Evolutionary conservation across 2,329 filamentous ascomycete species (phyloP), one percentile per base, ranked within the genome.

Genomic region (Coleophoma crateriformis): DNA sequence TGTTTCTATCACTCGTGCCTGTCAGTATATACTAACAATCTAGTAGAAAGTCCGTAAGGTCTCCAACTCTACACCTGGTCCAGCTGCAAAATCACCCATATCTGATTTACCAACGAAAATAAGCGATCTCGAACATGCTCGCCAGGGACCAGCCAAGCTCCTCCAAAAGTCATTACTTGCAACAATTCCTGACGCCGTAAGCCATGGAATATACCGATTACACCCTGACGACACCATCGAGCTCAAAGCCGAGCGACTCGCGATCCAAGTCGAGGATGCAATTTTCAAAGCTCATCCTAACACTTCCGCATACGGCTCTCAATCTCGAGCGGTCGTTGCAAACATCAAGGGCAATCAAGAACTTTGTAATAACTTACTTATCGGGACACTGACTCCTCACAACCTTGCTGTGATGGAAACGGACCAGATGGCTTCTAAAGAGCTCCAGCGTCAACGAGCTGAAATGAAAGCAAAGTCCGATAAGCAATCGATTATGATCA

Each of bases 321-420:
- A 96, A 68, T 79, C 90, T 59, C 84, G 90, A 55, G 82, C 85
- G 41, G 79, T 99, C 57, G 74, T 83, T 45, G 88, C 88, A 69
- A 97, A 97, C 69, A 75, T 96, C 53, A 96, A 95, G 76, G 85
- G 84, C 64, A 99, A 99, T 66, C 71, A 83, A 48, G 83, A 90
- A 58, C 75, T 99, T 41, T 81, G 87, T 47, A 79, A 85, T 61
- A 82, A 86, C 38, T 73, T 99, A 47, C 73, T 97, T n/a, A 79
- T 80, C 54, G 81, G 82, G 47, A 81, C 77, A 33, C 73, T 96
- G 34, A 81, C 84, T 7, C 82, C 92, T 0, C 74, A 85, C n/a
- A 81, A 82, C 50, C 76, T 99, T 42, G 88, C 89, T n/a, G 80
- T 81, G 47, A 96, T 99, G 94, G 85, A 82, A 13, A 82, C 87